Base-by-base conservation (phyloP, 495 filamentous ascomycete species). In the Penicillium robsamsonii region DNA sequence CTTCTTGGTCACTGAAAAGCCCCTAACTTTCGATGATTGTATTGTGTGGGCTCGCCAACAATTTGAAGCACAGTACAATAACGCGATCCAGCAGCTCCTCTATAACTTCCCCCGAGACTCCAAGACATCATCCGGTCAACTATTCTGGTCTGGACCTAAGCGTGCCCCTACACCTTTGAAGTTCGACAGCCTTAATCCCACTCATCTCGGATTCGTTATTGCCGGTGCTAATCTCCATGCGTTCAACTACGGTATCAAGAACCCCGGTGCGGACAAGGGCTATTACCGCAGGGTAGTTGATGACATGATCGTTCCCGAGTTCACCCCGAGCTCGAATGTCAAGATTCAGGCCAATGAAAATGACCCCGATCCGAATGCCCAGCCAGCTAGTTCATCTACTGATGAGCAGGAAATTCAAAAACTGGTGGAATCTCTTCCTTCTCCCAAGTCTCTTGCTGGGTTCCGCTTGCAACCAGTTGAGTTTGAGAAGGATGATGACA, bases 401-500 rank as follows among this genome's bases (percentile, higher is more conserved):
- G 93, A 97, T 67, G 78, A 77, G 46, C 77, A 82, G 12, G 89
- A 90, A 63, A 77, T 97, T 30, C 74, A 87, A 56, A 79, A 81
- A 37, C 81, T 99, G 29, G 76, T 85, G 9, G 64, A 73, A 3
- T 66, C 70, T 46, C 79, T 99, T 20, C 95, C 95, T 4, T 77
- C 87, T 2, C 85, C 93, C 31, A 92, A 88, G 62, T 80, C 84
- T 11, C 75, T 97, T 30, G 86, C 88, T 30, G 91, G 91, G 12
- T 95, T 93, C 80, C 90, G 90, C 67, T 78, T 99, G 43, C 82
- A 82, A 41, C 89, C 92, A 1, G 95, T 97, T 12, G 95, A 99
- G 68, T 99, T 99, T 63, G 95, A 99, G 77, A 99, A 99, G 79
- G 95, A 99, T 64, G 94, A 99, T 60, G 95, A 97, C 74, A 91